phyloP scores from a whole-genome alignment of 2,329 filamentous ascomycete species.

The Lecanosticta acicola region DNA sequence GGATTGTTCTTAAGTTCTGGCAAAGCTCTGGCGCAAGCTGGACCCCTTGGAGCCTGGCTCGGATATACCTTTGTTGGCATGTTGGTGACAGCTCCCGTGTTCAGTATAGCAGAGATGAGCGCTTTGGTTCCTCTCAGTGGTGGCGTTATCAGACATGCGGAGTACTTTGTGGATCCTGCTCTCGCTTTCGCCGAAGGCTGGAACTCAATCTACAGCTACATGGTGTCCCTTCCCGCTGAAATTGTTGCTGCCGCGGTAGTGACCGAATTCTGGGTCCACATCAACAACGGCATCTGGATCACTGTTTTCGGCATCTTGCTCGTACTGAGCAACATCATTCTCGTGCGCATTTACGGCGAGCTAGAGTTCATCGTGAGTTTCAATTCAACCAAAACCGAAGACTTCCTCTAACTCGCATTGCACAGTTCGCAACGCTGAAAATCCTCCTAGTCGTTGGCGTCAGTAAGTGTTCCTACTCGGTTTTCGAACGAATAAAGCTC shows the following conservation, averaged over 20 bases:
- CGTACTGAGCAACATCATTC: constrained; percentile 17
- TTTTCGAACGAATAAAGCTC: constrained; percentile 25
- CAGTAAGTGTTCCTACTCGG: constrained; percentile 36
- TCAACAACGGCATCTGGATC: constrained; percentile 23
- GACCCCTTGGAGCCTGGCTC: constrained; percentile 48
- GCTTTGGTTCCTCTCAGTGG: constrained; percentile 49
- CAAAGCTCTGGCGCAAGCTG: constrained; percentile 47
- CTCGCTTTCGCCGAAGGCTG: constrained; percentile 19
- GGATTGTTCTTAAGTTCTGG: constrained; percentile 57
- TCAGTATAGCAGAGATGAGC: constrained; percentile 47
- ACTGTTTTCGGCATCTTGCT: constrained; percentile 16
- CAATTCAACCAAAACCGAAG: too few species aligned
- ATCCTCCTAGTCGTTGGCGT: constrained; percentile 41
- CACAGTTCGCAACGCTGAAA: constrained; percentile 41
- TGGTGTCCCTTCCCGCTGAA: constrained; percentile 21
- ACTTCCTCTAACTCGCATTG: constrained; percentile 2
- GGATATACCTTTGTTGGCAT: constrained; percentile 48
- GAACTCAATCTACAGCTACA: constrained; percentile 12
- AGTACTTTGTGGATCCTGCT: constrained; percentile 49
- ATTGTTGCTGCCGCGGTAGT: constrained; percentile 21
- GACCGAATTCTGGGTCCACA: constrained; percentile 21
- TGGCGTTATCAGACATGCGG: constrained; percentile 45
- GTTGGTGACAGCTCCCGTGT: constrained; percentile 47
- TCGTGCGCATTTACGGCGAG: constrained; percentile 40
- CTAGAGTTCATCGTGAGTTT: constrained; percentile 35